Percentiles rank a stretch among this genome's conserved stretches.
phyloP scores from a whole-genome alignment of 495 filamentous ascomycete species.

The Annulohypoxylon stygium region DNA sequence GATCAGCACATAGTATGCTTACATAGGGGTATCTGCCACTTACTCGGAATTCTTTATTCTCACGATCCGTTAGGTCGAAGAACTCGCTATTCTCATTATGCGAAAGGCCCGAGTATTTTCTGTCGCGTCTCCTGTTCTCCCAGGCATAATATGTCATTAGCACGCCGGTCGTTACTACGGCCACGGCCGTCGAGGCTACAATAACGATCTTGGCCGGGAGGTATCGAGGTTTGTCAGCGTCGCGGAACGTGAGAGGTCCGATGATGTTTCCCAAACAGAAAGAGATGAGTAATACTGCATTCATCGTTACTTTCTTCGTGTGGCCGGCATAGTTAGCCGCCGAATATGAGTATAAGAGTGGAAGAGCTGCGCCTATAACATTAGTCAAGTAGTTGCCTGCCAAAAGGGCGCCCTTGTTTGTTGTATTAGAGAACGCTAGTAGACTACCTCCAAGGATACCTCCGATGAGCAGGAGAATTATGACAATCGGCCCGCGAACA shows the following conservation, averaged over 20 bases:
- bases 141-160: conserved; percentile 47
- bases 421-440: conserved; percentile 49
- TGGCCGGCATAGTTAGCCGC: conserved; percentile 48
- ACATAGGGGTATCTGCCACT: conserved; percentile 3
- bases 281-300: conserved; percentile 41
- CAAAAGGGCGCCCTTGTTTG: conserved; percentile 53
- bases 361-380: conserved; percentile 39
- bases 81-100: conserved; percentile 58
- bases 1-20: conserved; percentile 7
- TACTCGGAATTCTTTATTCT: conserved; percentile 64
- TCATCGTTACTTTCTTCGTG: conserved; percentile 50
- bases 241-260: conserved; percentile 48
- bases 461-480: conserved; percentile 46
- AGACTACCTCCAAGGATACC: conserved; percentile 54
- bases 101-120: conserved; percentile 58
- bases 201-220: conserved; percentile 46
- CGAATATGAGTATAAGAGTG: conserved; percentile 44
- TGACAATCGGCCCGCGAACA: conserved; percentile 38
- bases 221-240: conserved; percentile 40
- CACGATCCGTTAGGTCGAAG: conserved; percentile 68
- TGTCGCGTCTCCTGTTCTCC: conserved; percentile 70
- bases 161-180: conserved; percentile 54
- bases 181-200: conserved; percentile 27
- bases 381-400: conserved; percentile 58
- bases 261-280: conserved; percentile 49